Conservation (phyloP, 768 basidiomycete species). For the Pulveroboletus sp. region DNA sequence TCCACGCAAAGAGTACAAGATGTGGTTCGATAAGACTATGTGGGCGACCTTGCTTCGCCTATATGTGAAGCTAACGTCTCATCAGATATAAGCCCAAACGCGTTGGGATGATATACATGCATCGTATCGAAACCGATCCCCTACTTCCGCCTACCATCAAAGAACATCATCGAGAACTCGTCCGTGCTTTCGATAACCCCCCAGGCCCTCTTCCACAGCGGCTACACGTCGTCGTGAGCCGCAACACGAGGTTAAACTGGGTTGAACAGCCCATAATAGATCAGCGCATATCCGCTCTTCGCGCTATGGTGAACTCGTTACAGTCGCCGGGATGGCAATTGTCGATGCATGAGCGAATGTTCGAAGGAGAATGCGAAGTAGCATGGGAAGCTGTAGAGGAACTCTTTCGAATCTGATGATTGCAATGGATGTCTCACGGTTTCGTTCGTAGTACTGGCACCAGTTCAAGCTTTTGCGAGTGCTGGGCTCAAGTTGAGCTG, state of each 20-base stretch:
- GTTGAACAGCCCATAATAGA: not conserved
- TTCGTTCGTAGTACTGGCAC: too few species aligned
- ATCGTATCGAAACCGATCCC: slow-evolving; percentile 19
- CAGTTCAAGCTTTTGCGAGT: too few species aligned
- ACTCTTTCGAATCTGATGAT: slow-evolving; percentile 2
- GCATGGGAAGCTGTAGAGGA: slow-evolving; percentile 14
- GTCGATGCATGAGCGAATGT: slow-evolving; percentile 4
- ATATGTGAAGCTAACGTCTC: not conserved
- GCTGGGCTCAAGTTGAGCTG: too few species aligned
- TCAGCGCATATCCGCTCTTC: not conserved
- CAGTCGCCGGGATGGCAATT: not conserved
- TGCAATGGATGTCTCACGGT: too few species aligned
- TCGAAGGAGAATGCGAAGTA: slow-evolving; percentile 10
- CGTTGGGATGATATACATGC: slow-evolving; percentile 18
- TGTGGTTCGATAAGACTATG: slow-evolving; percentile 3
- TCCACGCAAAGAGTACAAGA: not conserved
- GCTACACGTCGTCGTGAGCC: slow-evolving; percentile 9
- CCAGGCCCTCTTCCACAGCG: not conserved
- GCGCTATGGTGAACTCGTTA: not conserved
- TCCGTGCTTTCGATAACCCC: not conserved
- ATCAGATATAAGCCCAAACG: slow-evolving; percentile 4
- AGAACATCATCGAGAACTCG: not conserved
- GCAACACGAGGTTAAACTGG: slow-evolving; percentile 5
- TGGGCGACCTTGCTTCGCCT: not conserved
- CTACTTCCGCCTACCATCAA: not conserved